phyloP scores from a whole-genome alignment of 768 basidiomycete species.

The Chalciporus chontae region DNA sequence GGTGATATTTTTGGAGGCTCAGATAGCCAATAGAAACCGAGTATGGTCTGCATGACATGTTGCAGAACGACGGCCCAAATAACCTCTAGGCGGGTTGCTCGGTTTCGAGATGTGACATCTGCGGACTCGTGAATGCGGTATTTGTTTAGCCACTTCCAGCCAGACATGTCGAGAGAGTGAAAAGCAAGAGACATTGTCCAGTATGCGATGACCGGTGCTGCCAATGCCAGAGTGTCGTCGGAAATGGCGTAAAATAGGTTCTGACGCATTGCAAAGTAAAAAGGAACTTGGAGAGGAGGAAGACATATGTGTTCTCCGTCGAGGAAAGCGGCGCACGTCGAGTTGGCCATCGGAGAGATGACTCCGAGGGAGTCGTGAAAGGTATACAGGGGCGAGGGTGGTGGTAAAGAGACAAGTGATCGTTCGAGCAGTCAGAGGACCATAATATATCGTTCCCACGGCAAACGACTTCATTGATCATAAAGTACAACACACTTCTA shows the following conservation, averaged over 20 bases:
- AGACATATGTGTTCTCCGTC: slow-evolving; percentile 39
- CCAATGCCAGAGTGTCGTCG: slow-evolving; percentile 69
- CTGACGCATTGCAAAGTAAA: slow-evolving; percentile 50
- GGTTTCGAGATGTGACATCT: slow-evolving; percentile 74
- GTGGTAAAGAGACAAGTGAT: background rate
- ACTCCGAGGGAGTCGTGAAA: slow-evolving; percentile 9
- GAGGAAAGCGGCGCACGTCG: slow-evolving; percentile 31
- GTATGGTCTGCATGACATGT: slow-evolving; percentile 75
- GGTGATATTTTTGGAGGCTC: slow-evolving; percentile 32
- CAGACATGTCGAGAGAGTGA: slow-evolving; percentile 74
- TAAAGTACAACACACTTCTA: slow-evolving; percentile 35
- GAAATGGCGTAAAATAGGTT: slow-evolving; percentile 54
- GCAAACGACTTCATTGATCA: slow-evolving; percentile 19
- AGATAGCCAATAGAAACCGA: slow-evolving; percentile 69
- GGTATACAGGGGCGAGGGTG: background rate
- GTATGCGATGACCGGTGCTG: slow-evolving; percentile 76
- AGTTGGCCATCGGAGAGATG: slow-evolving; percentile 30
- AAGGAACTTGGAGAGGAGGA: slow-evolving; percentile 38
- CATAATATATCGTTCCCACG: background rate
- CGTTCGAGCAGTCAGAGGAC: background rate
- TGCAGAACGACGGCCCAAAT: slow-evolving; percentile 80
- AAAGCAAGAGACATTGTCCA: slow-evolving; percentile 82
- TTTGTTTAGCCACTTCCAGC: slow-evolving; percentile 73
- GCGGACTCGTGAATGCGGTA: slow-evolving; percentile 85
- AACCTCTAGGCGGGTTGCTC: slow-evolving; percentile 68